These are phyloP conservation scores for Papiliotrema flavescens DNA, from an alignment of 1,284 basidiomycete species.

Conservation along the genomic window DNA sequence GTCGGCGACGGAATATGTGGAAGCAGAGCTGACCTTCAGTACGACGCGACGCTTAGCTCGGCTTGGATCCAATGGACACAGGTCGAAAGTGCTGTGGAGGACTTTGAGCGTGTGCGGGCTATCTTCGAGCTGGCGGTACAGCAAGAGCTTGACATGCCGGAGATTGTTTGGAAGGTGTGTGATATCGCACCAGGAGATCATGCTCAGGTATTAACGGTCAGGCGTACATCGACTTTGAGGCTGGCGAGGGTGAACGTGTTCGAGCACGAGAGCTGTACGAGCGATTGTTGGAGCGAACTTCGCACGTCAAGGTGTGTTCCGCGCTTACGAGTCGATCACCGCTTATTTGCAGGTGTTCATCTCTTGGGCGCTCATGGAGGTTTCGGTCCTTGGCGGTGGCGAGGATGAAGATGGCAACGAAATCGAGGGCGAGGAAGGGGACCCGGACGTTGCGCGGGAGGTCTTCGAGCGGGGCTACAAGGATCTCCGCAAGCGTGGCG, in stretches of 20 bases:
- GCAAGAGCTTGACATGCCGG: slow-evolving; percentile 96
- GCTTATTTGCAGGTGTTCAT: slow-evolving; percentile 44
- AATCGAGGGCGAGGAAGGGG: slow-evolving; percentile 64
- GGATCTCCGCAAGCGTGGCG: slow-evolving; percentile 69
- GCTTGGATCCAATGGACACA: slow-evolving; percentile 98
- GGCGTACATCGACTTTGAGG: slow-evolving; percentile 91
- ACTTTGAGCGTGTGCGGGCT: slow-evolving; percentile 84
- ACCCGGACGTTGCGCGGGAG: slow-evolving; percentile 63
- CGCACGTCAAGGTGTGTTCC: slow-evolving; percentile 72
- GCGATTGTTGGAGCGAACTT: slow-evolving; percentile 77
- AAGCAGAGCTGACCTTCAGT: slow-evolving; percentile 52
- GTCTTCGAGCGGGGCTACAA: slow-evolving; percentile 84
- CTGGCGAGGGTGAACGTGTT: slow-evolving; percentile 80
- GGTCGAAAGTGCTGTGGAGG: slow-evolving; percentile 87
- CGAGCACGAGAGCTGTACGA: slow-evolving; percentile 84
- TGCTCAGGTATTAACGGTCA: slow-evolving; percentile 23
- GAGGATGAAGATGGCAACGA: slow-evolving; percentile 71
- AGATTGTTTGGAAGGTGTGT: slow-evolving; percentile 80
- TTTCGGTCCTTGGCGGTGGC: slow-evolving; percentile 53
- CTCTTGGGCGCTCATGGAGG: slow-evolving; percentile 52
- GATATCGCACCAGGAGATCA: neutral
- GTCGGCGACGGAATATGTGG: slow-evolving; percentile 16
- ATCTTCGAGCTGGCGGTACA: slow-evolving; percentile 95
- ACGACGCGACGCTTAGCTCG: slow-evolving; percentile 79
- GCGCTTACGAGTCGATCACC: neutral